Conservation (phyloP, 495 filamentous ascomycete genomes). For the Hypomontagnella submonticulosa region DNA sequence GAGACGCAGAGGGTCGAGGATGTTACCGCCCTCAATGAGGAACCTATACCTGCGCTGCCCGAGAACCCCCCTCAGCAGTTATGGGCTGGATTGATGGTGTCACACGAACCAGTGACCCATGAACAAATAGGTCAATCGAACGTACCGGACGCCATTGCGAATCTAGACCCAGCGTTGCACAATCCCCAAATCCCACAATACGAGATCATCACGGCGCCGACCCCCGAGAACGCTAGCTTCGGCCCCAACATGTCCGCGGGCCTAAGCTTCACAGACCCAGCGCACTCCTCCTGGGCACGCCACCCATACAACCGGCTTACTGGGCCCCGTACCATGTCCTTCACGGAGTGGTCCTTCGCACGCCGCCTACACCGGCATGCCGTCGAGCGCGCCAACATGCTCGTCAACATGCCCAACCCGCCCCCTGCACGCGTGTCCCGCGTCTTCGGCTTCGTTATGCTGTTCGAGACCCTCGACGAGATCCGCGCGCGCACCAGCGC, state of each 20-base stretch:
- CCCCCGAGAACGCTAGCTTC: constrained; percentile 52
- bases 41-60: constrained; percentile 2
- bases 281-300: constrained; percentile 32
- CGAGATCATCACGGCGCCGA: constrained; percentile 52
- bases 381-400: constrained; percentile 69
- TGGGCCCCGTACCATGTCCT: constrained; percentile 59
- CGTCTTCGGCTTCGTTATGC: constrained; percentile 74
- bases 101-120: constrained; percentile 45
- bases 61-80: constrained; percentile 14
- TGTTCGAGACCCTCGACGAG: constrained; percentile 62
- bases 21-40: background rate
- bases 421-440: constrained; percentile 61
- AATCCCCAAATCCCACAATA: constrained; percentile 35
- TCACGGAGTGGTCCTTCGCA: constrained; percentile 75
- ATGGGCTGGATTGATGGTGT: constrained; percentile 44
- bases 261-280: constrained; percentile 22
- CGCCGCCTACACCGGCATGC: constrained; percentile 74
- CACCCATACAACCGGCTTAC: constrained; percentile 50
- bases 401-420: constrained; percentile 67
- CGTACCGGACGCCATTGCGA: background rate
- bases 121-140: too few species aligned
- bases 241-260: constrained; percentile 22
- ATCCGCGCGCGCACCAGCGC: constrained; percentile 59
- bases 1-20: constrained; percentile 16
- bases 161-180: constrained; percentile 9